Base-by-base conservation (phyloP, 2,329 filamentous ascomycete species). In the Clarireedia paspali region DNA sequence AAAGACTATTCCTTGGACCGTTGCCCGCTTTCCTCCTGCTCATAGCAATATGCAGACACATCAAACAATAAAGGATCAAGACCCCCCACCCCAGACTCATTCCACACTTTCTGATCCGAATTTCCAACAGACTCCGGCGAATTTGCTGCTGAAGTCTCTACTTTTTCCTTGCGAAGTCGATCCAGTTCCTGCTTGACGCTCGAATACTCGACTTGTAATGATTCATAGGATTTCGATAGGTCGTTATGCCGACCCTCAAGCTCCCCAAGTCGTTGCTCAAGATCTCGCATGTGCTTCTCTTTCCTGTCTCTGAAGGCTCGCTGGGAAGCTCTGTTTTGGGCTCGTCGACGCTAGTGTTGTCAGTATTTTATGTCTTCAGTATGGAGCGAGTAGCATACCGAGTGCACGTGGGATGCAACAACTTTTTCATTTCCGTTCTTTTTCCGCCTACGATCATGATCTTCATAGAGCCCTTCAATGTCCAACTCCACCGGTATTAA, bases 231-330 rank as follows among this genome's bases (percentile, higher is more conserved):
- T 51, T 75, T 73, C 59, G 76, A 75, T 53, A 85, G 75, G 36
- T 74, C 73, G 57, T 77, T 77, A 66, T 84, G 80, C 62, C 77
- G 79, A 24, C 78, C 75, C 59, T 77, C 76, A 50, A 81, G 71
- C 17, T 79, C 75, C 47, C 69, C 70, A 34, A 85, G 75, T 62
- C 82, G 75, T 38, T 73, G 66, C 67, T 85, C 82, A 20, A 86
- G 76, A 62, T 85, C 82, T 59, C 79, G 78, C 64, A 84, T 84
- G 59, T 83, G 78, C 67, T 84, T 82, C 64, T 86, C 81, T 64
- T 84, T 84, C 53, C 81, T 75, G 66, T 84, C 80, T 48, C 81
- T 74, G 64, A 83, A 84, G 0, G 80, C 81, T 57, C 81, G 72
- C 66, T 84, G 81, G 2, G 81, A 83, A 40, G 80, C 80, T 53